Base-by-base conservation (phyloP, 768 basidiomycete genomes). In the Coprinellus aureogranulatus region DNA sequence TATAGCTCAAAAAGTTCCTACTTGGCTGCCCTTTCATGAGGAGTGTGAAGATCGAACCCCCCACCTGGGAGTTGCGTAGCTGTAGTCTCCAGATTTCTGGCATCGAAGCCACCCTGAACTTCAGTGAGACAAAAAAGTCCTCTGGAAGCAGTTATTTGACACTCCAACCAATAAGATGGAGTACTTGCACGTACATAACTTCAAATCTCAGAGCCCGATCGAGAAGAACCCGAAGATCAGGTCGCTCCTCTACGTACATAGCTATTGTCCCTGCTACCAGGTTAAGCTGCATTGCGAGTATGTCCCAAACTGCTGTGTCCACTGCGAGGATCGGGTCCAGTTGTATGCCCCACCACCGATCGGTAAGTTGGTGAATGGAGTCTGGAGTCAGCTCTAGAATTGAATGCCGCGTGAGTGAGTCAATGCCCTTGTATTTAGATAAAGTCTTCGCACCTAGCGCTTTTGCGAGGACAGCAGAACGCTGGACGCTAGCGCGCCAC, bases 51-150 rank as follows among this genome's bases (percentile, higher is more conserved):
- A 25, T 66, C 61, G 53, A 78, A 78, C 6, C 63, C 64, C 0
- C 78, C 80, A n/a, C 65, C 61, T 0, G 69, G 65, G 1, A 76
- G 66, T 25, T 71, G 64, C 0, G 74, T 77, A 4, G 77, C 78
- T 0, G 70, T 74, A 0, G 80, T 80, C 61, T 80, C 78, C 11
- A 80, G 50, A 61, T 78, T 71, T 18, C 68, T 51, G 16, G 68
- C 73, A 53, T 81, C 77, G 2, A 81, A 65, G n/a, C 80, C 80
- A 50, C 79, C 80, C 0, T 74, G 77, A 9, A 78, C 56, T 61
- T 81, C 80, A 1, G 79, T 80, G 40, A 81, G 61, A 48, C 72
- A 72, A 58, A 68, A 80, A 55, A 77, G 77, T 1, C 76, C 79
- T 37, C 77, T 79, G 30, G 22, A 12, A 18, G n/a, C n/a, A n/a